Evolutionary conservation across 1,284 basidiomycete species (phyloP).

Genomic region (Rhodotorula sp.): DNA sequence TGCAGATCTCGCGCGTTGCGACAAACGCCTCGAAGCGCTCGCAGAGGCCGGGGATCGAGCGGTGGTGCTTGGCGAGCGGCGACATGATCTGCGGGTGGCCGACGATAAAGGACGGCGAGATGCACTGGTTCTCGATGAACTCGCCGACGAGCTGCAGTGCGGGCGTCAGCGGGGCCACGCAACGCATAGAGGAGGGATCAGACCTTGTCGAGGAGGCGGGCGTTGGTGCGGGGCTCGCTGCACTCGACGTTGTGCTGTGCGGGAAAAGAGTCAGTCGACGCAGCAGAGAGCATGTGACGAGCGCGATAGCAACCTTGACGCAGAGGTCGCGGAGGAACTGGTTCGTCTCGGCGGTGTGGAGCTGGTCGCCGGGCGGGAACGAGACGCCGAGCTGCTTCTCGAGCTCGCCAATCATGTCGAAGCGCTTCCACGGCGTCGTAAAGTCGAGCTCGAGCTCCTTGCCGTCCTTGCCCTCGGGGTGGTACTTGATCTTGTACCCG

Average conservation of each 20-base stretch:
- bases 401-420: constrained; percentile 96
- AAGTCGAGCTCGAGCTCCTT: constrained; percentile 81
- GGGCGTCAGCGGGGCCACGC: neutral
- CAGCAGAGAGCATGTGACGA: neutral
- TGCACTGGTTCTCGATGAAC: constrained; percentile 94
- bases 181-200: constrained; percentile 12
- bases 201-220: constrained; percentile 94
- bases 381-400: constrained; percentile 90
- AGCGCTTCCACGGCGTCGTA: constrained; percentile 95
- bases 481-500: constrained; percentile 82
- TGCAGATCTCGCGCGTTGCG: constrained; percentile 97
- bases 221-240: constrained; percentile 89
- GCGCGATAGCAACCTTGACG: constrained; percentile 62
- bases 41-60: constrained; percentile 87
- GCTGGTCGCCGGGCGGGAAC: constrained; percentile 89
- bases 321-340: constrained; percentile 83
- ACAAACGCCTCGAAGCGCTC: constrained; percentile 99
- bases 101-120: constrained; percentile 95
- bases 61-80: constrained; percentile 94
- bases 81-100: constrained; percentile 99
- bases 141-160: constrained; percentile 81
- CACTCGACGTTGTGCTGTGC: constrained; percentile 92
- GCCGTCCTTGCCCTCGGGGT: constrained; percentile 63
- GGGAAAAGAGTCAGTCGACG: neutral
- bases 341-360: constrained; percentile 87